These are phyloP conservation scores for Colletotrichum sublineola DNA, from an alignment of 2,329 filamentous ascomycete genomes.

Conservation along the genomic window DNA sequence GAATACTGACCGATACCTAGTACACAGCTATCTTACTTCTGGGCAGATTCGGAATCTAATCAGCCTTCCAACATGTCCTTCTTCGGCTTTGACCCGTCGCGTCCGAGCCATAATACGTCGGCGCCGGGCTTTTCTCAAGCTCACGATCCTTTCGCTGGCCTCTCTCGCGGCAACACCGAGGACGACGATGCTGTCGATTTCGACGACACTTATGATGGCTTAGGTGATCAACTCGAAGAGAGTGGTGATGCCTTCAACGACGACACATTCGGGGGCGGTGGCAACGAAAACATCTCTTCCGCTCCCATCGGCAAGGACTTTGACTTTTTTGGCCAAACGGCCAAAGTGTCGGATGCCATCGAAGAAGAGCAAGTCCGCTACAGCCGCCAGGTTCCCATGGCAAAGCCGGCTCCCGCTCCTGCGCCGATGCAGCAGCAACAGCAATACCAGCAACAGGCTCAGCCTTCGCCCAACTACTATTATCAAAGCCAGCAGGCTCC, in stretches of 20 bases:
- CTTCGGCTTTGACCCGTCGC: conserved; percentile 85
- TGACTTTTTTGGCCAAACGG: conserved; percentile 95
- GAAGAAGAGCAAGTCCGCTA: conserved; percentile 92
- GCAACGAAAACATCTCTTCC: conserved; percentile 54
- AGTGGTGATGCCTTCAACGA: conserved; percentile 96
- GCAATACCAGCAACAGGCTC: conserved; percentile 47
- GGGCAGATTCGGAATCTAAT: conserved; percentile 22
- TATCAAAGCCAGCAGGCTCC: conserved; percentile 55
- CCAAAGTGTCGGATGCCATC: conserved; percentile 86
- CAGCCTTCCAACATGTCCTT: conserved; percentile 78
- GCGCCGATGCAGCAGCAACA: conserved; percentile 45
- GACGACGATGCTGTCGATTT: conserved; percentile 77
- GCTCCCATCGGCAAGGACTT: conserved; percentile 88
- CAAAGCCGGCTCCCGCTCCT: conserved; percentile 53
- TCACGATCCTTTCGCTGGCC: conserved; percentile 88
- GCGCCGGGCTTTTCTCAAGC: conserved; percentile 86
- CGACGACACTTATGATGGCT: conserved; percentile 96
- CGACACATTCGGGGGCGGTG: conserved; percentile 81
- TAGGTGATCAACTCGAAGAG: conserved; percentile 92
- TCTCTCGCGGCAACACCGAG: conserved; percentile 75
- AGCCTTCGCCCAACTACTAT: conserved; percentile 45
- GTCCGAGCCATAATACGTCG: conserved; percentile 75
- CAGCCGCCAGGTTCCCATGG: conserved; percentile 76
- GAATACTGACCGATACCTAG: conserved; percentile 33
- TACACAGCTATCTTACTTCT: conserved; percentile 36